Base-by-base conservation (phyloP, 441 rosid species). In the Omphalea diandra region DNA sequence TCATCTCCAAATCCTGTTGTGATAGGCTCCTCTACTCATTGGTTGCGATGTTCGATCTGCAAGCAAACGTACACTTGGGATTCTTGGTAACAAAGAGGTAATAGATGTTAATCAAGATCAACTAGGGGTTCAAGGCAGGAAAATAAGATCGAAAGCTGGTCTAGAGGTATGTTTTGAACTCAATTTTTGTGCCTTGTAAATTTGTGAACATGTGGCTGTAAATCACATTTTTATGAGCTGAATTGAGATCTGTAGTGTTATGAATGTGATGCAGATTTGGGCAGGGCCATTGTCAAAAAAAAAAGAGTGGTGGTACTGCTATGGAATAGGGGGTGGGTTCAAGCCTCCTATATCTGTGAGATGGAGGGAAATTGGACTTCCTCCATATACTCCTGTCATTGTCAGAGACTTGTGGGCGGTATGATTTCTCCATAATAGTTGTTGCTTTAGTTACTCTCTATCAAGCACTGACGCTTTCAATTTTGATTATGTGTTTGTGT, bases 341-440 rank as follows among this genome's bases (percentile, higher is more conserved):
- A 24, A 36, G 6, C 87, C 86, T 24, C 85, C 63, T 35, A 71
- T 89, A 7, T 83, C 86, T 29, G 91, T 90, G 36, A 18, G 67
- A 22, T 87, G 94, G 94, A 49, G 72, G 0, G 91, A 87, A 7
- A 69, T 89, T 10, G 88, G 91, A 29, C 86, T 90, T 24, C 66
- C 65, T 1, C 68, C 86, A 8, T 76, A 80, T 29, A 76, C 81
- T 4, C 35, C 67, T 27, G 84, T 81, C 11, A 41, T 62, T 24
- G 84, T 83, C 59, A 81, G 82, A 68, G 92, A 90, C 71, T 75
- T 88, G 50, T 88, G 94, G 97, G 81, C 53, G 83, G 73, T 68
- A 57, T 68, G 77, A 20, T 43, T 10, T 0, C 58, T 60, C 9
- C 12, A 27, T 11, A 27, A 4, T 1, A n/a, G 8, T 29, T 18